A percentile compares a stretch with the other conserved stretches of the same genome.
phyloP scores from a whole-genome alignment of 1,139 yeast species.

The Hyphopichia pseudoburtonii region DNA sequence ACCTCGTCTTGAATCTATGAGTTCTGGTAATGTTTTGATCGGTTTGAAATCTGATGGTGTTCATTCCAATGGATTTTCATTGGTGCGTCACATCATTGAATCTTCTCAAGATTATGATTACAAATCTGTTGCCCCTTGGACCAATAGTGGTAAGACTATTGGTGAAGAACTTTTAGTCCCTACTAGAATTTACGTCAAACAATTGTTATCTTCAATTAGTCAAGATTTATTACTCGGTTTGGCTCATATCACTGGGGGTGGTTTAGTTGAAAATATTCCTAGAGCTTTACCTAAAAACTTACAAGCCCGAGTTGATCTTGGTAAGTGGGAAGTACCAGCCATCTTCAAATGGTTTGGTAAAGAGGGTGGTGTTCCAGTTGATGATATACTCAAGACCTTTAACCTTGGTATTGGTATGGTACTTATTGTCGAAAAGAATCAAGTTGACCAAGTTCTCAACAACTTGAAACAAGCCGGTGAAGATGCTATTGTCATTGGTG shows the following conservation, averaged over 20 bases:
- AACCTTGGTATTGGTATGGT: slow-evolving; percentile 99
- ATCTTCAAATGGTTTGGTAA: slow-evolving; percentile 94
- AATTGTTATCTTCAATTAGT: slow-evolving; percentile 71
- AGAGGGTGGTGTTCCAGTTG: slow-evolving; percentile 85
- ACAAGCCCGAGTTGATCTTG: slow-evolving; percentile 78
- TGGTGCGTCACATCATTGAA: slow-evolving; percentile 92
- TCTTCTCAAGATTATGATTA: slow-evolving; percentile 66
- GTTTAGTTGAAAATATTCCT: slow-evolving; percentile 93
- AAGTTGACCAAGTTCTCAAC: slow-evolving; percentile 57
- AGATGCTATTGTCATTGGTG: slow-evolving; percentile 76
- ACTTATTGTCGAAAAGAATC: slow-evolving; percentile 65
- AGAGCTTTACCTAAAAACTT: slow-evolving; percentile 83
- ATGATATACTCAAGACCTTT: slow-evolving; percentile 85
- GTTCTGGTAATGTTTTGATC: slow-evolving; percentile 74
- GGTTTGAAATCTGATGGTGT: slow-evolving; percentile 91
- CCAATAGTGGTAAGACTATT: slow-evolving; percentile 60
- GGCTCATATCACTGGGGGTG: slow-evolving; percentile 99
- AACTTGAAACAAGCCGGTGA: slow-evolving; percentile 68
- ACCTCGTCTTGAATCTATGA: slow-evolving; percentile 69
- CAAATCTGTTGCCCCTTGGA: slow-evolving; percentile 83
- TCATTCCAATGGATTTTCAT: slow-evolving; percentile 95
- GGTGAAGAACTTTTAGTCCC: slow-evolving; percentile 89
- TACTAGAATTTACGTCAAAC: slow-evolving; percentile 92
- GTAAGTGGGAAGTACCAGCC: slow-evolving; percentile 78
- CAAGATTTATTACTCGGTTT: slow-evolving; percentile 75